These are phyloP conservation scores for Ormosia emarginata DNA, from an alignment of 306 rosid genomes.

Conservation along the genomic window DNA sequence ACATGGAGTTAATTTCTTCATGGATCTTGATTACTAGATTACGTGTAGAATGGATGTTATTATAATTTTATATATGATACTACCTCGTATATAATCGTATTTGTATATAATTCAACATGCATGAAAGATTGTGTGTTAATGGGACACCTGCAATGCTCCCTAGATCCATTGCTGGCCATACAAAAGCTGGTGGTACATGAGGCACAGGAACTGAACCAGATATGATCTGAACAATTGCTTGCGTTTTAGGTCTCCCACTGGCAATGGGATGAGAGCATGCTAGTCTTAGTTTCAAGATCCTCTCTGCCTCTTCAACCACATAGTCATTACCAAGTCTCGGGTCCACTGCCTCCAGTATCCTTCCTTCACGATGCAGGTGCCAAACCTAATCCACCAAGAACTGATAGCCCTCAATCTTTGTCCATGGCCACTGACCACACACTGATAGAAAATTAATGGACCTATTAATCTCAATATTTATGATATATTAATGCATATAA, in stretches of 20 bases:
- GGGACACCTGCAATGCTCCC: conserved; percentile 29
- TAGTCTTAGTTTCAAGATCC: conserved; percentile 55
- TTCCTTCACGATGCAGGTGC: conserved; percentile 54
- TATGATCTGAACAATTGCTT: conserved; percentile 52
- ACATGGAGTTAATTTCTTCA: neutral
- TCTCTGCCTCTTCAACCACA: conserved; percentile 54
- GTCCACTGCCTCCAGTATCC: conserved; percentile 54
- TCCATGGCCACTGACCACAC: conserved; percentile 75
- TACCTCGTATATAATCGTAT: too few species aligned
- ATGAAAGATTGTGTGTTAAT: conserved; percentile 9
- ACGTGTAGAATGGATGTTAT: neutral
- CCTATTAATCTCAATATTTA: too few species aligned
- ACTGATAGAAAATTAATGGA: too few species aligned
- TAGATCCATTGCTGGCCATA: conserved; percentile 55
- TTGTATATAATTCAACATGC: neutral
- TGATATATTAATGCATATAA: too few species aligned
- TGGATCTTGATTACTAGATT: neutral
- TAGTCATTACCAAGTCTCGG: conserved; percentile 41
- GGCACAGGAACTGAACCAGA: conserved; percentile 58
- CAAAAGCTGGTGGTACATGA: conserved; percentile 50
- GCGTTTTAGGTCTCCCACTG: conserved; percentile 59
- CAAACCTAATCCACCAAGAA: conserved; percentile 71
- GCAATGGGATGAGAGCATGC: conserved; percentile 69
- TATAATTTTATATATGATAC: too few species aligned
- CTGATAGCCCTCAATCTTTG: conserved; percentile 42